Evolutionary conservation across 2,329 filamentous ascomycete species (phyloP).

Genomic region (Colletotrichum lentis): DNA sequence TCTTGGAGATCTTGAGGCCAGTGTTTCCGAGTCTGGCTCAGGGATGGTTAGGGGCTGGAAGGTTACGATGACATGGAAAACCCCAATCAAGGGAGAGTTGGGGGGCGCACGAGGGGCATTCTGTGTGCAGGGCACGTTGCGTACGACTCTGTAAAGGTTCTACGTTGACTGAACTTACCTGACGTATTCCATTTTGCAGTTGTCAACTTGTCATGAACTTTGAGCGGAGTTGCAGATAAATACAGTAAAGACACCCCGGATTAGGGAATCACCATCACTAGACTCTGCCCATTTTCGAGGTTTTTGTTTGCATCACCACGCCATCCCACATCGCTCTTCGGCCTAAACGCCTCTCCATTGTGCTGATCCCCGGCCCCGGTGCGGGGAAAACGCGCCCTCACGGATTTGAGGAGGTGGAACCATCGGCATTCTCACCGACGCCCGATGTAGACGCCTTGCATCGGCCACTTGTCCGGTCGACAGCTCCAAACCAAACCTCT

Average conservation of each 20-base stretch:
- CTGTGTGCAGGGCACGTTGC: background rate
- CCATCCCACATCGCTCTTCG: conserved; percentile 3
- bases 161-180: conserved; percentile 26
- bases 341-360: background rate
- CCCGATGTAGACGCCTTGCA: conserved; percentile 4
- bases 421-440: conserved; percentile 32
- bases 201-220: background rate
- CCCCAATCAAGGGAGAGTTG: no score
- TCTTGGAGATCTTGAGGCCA: conserved; percentile 53
- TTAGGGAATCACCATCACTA: no score
- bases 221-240: no score
- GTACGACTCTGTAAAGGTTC: background rate
- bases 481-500: background rate
- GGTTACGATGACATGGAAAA: no score
- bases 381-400: conserved; percentile 21
- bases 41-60: background rate
- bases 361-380: background rate
- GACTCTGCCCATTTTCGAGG: background rate
- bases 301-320: conserved; percentile 13
- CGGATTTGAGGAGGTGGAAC: background rate
- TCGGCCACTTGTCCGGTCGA: conserved; percentile 12
- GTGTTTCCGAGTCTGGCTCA: conserved; percentile 47
- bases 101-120: background rate
- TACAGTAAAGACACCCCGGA: fast-evolving
- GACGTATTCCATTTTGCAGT: conserved; percentile 39